Evolutionary conservation across 2,329 filamentous ascomycete genomes (phyloP), one percentile per base, ranked within the genome.

Genomic region (Aspergillus persii): DNA sequence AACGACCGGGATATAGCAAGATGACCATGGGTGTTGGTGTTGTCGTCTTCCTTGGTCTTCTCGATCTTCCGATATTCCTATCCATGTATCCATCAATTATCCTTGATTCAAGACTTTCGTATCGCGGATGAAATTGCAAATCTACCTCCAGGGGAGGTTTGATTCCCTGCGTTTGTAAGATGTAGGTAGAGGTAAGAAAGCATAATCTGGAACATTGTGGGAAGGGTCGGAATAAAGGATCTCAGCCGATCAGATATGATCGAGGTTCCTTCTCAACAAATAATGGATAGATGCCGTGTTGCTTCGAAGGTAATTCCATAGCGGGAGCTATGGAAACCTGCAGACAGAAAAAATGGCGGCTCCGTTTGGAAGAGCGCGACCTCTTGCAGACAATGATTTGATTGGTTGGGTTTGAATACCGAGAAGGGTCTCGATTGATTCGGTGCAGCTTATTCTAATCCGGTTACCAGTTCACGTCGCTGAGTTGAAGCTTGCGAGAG

Each of bases 401-500:
- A 47, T 41, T 41, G 36, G 36, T 41, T 47, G n/a, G 39, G 23
- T 27, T 30, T 50, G 41, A 47, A 51, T 49, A 41, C 9, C 29
- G 30, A 27, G 8, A 7, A 8, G 18, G 50, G 50, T 46, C 49
- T 26, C 54, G 15, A 46, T 12, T 56, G 2, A 26, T 29, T 46
- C 41, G 9, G 23, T 44, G 41, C n/a, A 33, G n/a, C n/a, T 26
- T n/a, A 53, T 58, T 61, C 61, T 66, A 81, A 4, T 23, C 8
- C 30, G 5, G 3, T 50, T 80, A 97, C 95, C 95, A 99, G 77
- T 99, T 94, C 75, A 99, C 91, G 77, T 99, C 95, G 77, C 92
- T 96, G 60, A 98, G 85, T 74, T 98, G 94, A 61, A 99, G 82
- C 77, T 96, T 96, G 70, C 95, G 87, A 59, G 90, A 88, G 64